A percentile compares a stretch with the other conserved stretches of the same genome.
Conservation (phyloP, 495 filamentous ascomycete genomes). For the Bathelium albidoporum region DNA sequence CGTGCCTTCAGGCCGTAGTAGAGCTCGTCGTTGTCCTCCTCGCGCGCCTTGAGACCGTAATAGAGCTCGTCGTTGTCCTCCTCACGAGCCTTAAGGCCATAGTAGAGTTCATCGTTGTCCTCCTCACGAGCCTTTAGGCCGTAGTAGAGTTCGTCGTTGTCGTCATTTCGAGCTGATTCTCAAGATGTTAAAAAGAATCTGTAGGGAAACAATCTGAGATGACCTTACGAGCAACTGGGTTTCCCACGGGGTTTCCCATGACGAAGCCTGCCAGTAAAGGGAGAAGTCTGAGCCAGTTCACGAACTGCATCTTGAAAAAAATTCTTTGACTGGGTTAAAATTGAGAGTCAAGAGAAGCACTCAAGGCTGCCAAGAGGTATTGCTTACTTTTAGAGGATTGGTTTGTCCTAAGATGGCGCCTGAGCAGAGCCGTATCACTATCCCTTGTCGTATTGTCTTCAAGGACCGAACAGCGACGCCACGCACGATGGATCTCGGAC, state of each 20-base stretch:
- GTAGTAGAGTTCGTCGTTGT: background rate
- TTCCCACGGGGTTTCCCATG: conserved; percentile 4
- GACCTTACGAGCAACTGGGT: background rate
- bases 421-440: background rate
- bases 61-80: conserved; percentile 3
- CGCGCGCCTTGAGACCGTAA: conserved; percentile 1
- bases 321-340: background rate
- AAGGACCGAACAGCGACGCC: background rate
- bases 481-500: background rate
- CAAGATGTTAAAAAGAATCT: background rate
- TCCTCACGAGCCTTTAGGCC: background rate
- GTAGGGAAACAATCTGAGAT: background rate
- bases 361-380: background rate
- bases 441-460: background rate
- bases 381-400: conserved; percentile 1
- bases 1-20: conserved; percentile 1
- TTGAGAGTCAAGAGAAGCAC: background rate
- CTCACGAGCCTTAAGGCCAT: conserved; percentile 2
- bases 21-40: conserved; percentile 2
- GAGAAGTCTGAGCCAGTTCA: background rate
- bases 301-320: background rate
- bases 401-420: background rate
- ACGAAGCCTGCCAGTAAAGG: conserved; percentile 2
- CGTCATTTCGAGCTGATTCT: background rate
- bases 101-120: conserved; percentile 1